phyloP scores from a whole-genome alignment of 805 yeast species.

The Limtongia smithiae region DNA sequence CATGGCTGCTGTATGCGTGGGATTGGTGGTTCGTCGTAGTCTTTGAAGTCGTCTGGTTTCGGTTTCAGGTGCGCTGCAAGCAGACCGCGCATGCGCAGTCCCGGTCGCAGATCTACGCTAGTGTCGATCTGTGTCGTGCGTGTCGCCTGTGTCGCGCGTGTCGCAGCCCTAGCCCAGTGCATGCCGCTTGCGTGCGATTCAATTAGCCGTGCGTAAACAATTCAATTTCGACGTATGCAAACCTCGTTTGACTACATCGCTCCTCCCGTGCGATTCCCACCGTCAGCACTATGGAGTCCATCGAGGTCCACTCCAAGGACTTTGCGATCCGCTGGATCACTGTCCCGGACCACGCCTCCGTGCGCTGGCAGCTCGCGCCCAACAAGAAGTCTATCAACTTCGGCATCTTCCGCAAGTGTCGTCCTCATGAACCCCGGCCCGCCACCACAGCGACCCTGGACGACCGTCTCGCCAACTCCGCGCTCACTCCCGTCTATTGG shows the following conservation, averaged over 20 bases:
- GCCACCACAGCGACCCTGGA: constrained; percentile 26
- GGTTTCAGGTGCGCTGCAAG: no score
- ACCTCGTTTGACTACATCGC: neutral
- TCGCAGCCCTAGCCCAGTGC: no score
- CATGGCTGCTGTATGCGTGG: constrained; percentile 3
- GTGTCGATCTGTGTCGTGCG: no score
- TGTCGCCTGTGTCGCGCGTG: no score
- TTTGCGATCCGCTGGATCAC: constrained; percentile 89
- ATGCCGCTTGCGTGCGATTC: no score
- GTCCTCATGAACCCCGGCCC: neutral
- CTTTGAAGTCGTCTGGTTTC: no score
- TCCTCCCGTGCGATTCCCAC: neutral
- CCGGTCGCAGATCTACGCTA: no score
- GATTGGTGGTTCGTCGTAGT: no score
- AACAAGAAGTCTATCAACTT: constrained; percentile 53
- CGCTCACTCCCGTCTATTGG: constrained; percentile 51
- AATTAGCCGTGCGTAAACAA: no score
- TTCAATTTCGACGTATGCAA: no score
- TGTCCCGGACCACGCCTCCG: constrained; percentile 60
- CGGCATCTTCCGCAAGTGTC: constrained; percentile 22
- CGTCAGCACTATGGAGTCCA: constrained; percentile 64
- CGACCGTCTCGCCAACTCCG: constrained; percentile 55
- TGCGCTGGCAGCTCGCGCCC: constrained; percentile 82
- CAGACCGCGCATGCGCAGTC: no score
- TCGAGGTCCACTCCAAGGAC: constrained; percentile 85